Evolutionary conservation across 2,329 filamentous ascomycete species (phyloP).

Genomic region (Colletotrichum sidae): DNA sequence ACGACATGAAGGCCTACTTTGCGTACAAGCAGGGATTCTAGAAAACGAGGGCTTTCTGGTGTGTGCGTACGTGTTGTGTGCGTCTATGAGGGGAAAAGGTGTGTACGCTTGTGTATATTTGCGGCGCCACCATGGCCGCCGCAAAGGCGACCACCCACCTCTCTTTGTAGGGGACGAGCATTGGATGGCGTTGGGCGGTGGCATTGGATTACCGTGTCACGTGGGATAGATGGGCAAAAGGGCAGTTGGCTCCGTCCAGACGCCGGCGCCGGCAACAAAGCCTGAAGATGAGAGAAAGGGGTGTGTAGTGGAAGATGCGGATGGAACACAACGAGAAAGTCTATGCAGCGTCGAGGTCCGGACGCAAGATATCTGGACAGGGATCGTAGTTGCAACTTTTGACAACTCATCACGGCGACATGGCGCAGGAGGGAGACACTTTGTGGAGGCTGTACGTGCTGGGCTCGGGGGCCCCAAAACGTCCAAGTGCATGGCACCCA

Average conservation of each 20-base stretch:
- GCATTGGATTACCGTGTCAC: constrained; percentile 17
- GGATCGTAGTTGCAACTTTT: constrained; percentile 27
- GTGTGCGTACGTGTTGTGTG: no score
- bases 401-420: constrained; percentile 36
- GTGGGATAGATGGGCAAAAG: constrained; percentile 12
- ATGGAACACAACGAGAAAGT: constrained; percentile 25
- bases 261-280: neutral
- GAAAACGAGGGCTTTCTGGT: neutral
- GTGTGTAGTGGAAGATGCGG: neutral
- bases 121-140: constrained; percentile 21
- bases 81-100: no score
- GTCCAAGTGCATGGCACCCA: constrained; percentile 29
- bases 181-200: neutral
- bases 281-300: neutral
- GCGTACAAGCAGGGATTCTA: constrained; percentile 68
- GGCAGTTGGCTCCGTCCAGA: constrained; percentile 6
- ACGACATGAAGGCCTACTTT: constrained; percentile 75
- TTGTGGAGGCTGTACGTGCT: constrained; percentile 18
- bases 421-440: constrained; percentile 20
- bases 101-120: no score
- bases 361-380: constrained; percentile 29
- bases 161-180: constrained; percentile 7
- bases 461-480: constrained; percentile 24
- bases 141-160: constrained; percentile 24
- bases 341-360: constrained; percentile 22